phyloP scores from a whole-genome alignment of 2,329 filamentous ascomycete species.

The Aspergillus latus region DNA sequence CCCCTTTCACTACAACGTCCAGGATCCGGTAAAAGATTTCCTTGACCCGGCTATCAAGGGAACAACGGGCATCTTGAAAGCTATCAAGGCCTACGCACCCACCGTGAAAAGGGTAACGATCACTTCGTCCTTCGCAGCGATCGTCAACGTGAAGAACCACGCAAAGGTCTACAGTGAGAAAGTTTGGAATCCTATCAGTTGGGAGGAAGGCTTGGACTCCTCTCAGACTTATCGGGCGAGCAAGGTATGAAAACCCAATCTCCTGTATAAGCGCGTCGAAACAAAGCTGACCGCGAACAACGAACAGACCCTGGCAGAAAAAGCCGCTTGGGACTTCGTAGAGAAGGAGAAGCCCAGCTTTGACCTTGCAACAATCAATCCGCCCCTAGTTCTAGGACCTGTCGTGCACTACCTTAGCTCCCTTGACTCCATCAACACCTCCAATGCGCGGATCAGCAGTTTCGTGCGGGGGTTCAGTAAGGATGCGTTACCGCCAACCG shows the following conservation, averaged over 20 bases:
- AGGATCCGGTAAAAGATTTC: constrained; percentile 65
- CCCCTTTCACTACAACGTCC: constrained; percentile 71
- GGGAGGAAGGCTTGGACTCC: constrained; percentile 41
- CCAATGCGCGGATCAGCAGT: constrained; percentile 66
- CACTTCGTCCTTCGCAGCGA: constrained; percentile 68
- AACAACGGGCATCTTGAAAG: constrained; percentile 62
- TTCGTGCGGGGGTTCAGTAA: constrained; percentile 64
- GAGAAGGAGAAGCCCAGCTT: constrained; percentile 58
- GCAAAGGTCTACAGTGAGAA: constrained; percentile 39
- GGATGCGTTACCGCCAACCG: constrained; percentile 57
- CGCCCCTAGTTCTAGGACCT: constrained; percentile 64
- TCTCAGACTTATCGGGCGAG: constrained; percentile 49
- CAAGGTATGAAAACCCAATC: constrained; percentile 45
- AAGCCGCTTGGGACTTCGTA: constrained; percentile 65
- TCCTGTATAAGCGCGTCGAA: background rate
- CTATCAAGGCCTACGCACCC: constrained; percentile 61
- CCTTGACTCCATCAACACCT: constrained; percentile 68
- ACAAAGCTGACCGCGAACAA: background rate
- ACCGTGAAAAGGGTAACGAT: constrained; percentile 72
- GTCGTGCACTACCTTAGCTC: constrained; percentile 63
- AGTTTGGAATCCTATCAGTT: constrained; percentile 47
- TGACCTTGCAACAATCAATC: constrained; percentile 61
- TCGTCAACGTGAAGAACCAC: constrained; percentile 51
- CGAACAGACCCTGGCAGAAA: constrained; percentile 59
- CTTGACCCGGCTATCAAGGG: constrained; percentile 64